Percentiles rank a stretch among this genome's conserved stretches.
Conservation (phyloP, 345 rosid genomes). For the Trapa bicornis region DNA sequence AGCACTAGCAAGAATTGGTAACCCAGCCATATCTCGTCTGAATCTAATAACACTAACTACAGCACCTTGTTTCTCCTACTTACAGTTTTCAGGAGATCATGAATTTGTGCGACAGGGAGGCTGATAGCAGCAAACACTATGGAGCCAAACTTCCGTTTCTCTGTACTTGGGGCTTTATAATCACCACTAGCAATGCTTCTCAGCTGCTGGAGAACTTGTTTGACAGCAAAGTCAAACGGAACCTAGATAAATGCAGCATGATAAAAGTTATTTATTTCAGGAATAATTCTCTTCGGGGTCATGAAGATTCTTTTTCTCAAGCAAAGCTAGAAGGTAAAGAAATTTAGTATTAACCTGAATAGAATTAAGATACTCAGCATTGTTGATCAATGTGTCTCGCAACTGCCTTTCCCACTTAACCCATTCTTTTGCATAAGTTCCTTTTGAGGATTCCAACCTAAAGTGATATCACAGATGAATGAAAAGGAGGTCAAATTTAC, state of each 20-base stretch:
- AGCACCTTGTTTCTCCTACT: constrained; percentile 7
- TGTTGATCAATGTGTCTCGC: constrained; percentile 31
- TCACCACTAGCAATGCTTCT: constrained; percentile 53
- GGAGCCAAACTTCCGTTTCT: constrained; percentile 51
- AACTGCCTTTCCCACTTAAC: constrained; percentile 72
- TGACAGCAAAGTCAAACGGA: constrained; percentile 63
- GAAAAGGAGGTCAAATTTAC: constrained; percentile 8
- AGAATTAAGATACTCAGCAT: constrained; percentile 53
- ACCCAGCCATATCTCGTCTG: background rate
- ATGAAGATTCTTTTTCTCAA: background rate
- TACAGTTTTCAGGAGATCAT: constrained; percentile 48
- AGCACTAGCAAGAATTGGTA: background rate
- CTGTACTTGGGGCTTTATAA: constrained; percentile 45
- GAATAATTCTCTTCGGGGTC: background rate
- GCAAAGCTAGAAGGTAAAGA: background rate
- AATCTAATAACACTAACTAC: background rate
- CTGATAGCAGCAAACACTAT: constrained; percentile 73
- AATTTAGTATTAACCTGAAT: constrained; percentile 41
- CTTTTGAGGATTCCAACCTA: constrained; percentile 73
- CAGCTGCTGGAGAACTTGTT: constrained; percentile 65
- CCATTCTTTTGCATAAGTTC: constrained; percentile 67
- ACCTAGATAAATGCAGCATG: constrained; percentile 29
- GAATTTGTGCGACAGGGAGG: constrained; percentile 46
- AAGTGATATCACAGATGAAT: background rate
- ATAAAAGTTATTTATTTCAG: background rate